Evolutionary conservation across 129 eudicot genomes (phyloP).

Genomic region (Tanacetum coccineum): DNA sequence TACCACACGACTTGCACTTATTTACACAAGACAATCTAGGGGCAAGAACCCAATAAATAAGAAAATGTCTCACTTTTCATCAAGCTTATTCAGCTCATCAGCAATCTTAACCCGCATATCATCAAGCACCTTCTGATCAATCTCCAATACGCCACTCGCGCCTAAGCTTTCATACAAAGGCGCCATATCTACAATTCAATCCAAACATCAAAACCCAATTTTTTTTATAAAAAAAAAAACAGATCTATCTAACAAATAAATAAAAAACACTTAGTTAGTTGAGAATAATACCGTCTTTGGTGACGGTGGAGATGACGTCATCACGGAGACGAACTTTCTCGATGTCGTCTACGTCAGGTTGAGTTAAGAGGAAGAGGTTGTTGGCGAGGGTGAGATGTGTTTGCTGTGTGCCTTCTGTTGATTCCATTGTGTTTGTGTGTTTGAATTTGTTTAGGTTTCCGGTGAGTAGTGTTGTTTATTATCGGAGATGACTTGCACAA

Average conservation of each 20-base stretch:
- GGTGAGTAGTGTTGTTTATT: too few relatives aligned
- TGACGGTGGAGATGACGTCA: slow-evolving; percentile 53
- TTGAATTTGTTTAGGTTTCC: too few relatives aligned
- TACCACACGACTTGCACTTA: slow-evolving; percentile 67
- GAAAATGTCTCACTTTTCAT: slow-evolving; percentile 63
- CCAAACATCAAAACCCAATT: background rate
- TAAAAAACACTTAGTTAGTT: too few relatives aligned
- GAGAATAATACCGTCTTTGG: slow-evolving; percentile 45
- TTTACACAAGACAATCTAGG: slow-evolving; percentile 42
- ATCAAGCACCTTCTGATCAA: slow-evolving; percentile 76
- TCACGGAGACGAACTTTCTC: slow-evolving; percentile 91
- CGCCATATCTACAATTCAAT: slow-evolving; percentile 59
- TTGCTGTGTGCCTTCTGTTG: slow-evolving; percentile 65
- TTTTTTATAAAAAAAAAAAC: too few relatives aligned
- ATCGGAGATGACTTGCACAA: too few relatives aligned
- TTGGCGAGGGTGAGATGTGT: slow-evolving; percentile 74
- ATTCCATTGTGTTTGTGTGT: too few relatives aligned
- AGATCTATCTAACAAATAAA: background rate
- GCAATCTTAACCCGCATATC: slow-evolving; percentile 69
- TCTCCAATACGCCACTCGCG: slow-evolving; percentile 40
- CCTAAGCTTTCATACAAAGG: slow-evolving; percentile 78
- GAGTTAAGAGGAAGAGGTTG: slow-evolving; percentile 74
- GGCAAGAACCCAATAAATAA: too few relatives aligned
- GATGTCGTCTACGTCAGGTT: slow-evolving; percentile 66
- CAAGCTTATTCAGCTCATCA: slow-evolving; percentile 71